Percentiles rank a stretch among this genome's conserved stretches.
Conservation (phyloP, 768 basidiomycete species). For the Russula abietina region DNA sequence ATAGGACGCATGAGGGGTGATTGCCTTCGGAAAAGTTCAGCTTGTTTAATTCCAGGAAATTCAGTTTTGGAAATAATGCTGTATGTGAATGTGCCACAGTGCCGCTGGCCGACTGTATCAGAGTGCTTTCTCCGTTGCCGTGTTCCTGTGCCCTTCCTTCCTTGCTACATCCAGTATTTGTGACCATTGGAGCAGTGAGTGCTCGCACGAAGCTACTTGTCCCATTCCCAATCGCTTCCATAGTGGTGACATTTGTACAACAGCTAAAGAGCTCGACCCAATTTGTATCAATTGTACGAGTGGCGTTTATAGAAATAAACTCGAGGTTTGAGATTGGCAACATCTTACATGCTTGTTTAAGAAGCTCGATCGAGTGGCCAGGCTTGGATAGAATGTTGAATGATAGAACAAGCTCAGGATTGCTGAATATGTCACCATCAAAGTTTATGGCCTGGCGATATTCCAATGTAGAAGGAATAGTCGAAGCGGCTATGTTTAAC, state of each 20-base stretch:
- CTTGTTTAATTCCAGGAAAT: not conserved
- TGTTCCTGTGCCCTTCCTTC: not conserved
- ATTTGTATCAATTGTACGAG: not conserved
- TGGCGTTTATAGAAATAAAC: slow-evolving; percentile 1
- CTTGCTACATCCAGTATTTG: not conserved
- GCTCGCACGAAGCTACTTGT: not conserved
- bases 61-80: slow-evolving; percentile 1
- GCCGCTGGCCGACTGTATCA: too few relatives aligned
- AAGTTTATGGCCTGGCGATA: not conserved
- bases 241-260: slow-evolving; percentile 3
- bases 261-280: slow-evolving; percentile 1
- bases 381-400: not conserved
- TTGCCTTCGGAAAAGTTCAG: not conserved
- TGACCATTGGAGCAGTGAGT: not conserved
- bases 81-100: not conserved
- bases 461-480: not conserved
- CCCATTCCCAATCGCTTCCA: slow-evolving; percentile 1
- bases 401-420: slow-evolving; percentile 1
- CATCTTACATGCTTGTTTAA: not conserved
- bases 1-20: not conserved
- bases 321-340: slow-evolving; percentile 5
- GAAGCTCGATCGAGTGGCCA: not conserved
- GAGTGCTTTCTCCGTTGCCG: not conserved
- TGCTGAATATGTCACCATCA: not conserved
- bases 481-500: not conserved